Base-by-base conservation (phyloP, 2,329 filamentous ascomycete genomes). In the Sclerotinia subarctica region DNA sequence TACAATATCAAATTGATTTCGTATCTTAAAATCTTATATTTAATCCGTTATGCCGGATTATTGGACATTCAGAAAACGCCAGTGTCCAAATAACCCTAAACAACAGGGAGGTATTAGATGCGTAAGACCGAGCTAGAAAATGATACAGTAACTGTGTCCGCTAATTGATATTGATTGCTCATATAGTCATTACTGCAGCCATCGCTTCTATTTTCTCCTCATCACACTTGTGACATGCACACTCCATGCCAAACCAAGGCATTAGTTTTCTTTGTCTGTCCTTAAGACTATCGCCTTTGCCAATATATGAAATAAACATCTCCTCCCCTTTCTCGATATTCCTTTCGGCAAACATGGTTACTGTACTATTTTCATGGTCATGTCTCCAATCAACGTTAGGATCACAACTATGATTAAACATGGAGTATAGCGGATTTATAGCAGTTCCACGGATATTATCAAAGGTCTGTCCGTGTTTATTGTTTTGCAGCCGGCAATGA, bases 401-500 rank as follows among this genome's bases (percentile, higher is more conserved):
- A 47, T 70, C 71, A 60, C 77, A 78, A 68, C 75, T 77, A 68
- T 78, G 77, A 68, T 78, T 78, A 53, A 78, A 74, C 70, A 77
- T 73, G 24, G 73, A 74, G 64, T 77, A 71, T 21, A 77, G 66
- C 0, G 75, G 73, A 53, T 72, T 76, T 47, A 78, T 72, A 35
- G 70, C 72, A 1, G 76, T 74, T 24, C 77, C 74, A n/a, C 72
- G 74, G n/a, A 73, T 73, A 19, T 74, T 70, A 19, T 68, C 68
- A 5, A 71, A 68, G 1, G 66, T 69, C 32, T 73, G 73, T 0
- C 76, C 76, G 5, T 77, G 75, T 64, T 76, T 77, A 65, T 78
- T 78, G 66, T 78, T 78, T 44, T 78, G 76, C 10, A 77, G 53
- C 0, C 76, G 73, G 54, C 73, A 76, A 70, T 74, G 74, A 7